phyloP scores from a whole-genome alignment of 331 rosid species.

The Rhamnella rubrinervis region DNA sequence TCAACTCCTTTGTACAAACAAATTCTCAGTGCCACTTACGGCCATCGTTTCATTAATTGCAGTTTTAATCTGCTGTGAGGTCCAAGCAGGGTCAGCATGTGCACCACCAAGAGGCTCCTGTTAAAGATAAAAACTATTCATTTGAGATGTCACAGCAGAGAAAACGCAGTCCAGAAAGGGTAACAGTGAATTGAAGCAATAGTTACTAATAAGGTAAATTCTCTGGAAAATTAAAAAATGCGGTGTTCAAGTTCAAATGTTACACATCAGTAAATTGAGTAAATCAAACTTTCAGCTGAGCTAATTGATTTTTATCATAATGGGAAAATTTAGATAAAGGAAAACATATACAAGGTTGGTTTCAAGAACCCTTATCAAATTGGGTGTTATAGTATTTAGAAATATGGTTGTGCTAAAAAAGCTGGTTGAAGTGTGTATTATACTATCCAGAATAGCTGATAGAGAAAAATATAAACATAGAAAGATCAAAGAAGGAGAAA shows the following conservation, averaged over 20 bases:
- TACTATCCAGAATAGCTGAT: not conserved
- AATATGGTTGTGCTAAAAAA: too few species aligned
- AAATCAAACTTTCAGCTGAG: constrained; percentile 2
- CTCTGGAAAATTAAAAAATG: not conserved
- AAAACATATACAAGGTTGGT: not conserved
- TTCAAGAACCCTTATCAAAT: constrained; percentile 1
- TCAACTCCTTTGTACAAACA: constrained; percentile 24
- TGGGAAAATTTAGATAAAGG: not conserved
- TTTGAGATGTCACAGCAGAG: constrained; percentile 14
- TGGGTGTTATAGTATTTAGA: not conserved
- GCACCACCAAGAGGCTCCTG: constrained; percentile 98
- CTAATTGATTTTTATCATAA: not conserved
- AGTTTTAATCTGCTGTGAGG: constrained; percentile 74
- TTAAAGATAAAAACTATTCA: constrained; percentile 24
- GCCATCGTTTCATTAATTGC: constrained; percentile 77
- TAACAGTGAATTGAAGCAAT: not conserved
- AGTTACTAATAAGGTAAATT: not conserved
- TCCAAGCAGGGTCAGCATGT: constrained; percentile 81
- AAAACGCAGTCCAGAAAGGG: not conserved
- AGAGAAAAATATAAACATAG: not conserved
- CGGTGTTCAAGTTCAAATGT: not conserved
- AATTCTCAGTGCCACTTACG: constrained; percentile 47
- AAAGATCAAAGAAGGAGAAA: not conserved
- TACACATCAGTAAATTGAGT: not conserved
- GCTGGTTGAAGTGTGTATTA: not conserved